Evolutionary conservation across 495 filamentous ascomycete species (phyloP), one percentile per base, ranked within the genome.

Genomic region (Aspergillus bridgeri): DNA sequence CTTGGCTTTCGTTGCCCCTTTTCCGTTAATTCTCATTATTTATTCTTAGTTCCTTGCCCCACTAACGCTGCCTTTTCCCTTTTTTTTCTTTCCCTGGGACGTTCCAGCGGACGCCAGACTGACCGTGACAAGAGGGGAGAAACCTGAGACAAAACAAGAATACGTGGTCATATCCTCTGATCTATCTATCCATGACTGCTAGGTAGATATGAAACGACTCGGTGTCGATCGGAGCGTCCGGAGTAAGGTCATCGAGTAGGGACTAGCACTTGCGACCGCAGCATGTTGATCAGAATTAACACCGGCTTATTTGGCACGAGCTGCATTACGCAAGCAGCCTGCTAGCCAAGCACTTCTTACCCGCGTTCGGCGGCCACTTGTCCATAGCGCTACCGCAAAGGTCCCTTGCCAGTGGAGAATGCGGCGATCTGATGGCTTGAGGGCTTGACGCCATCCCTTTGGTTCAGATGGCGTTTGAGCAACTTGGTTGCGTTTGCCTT

Each of bases 331-430:
- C 74, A 76, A 76, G 74, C 74, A 71, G 65, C 53, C 60, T 66
- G 55, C 61, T 58, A 60, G 68, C 62, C 61, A 64, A 61, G 73
- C 58, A 62, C 71, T 70, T 60, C 61, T 56, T 52, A 69, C 72
- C 70, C 69, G 70, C 69, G 65, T 65, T 70, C 71, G 66, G 68
- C 62, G 60, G 62, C 66, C 69, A 68, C 62, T 68, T 71, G 70
- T 68, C 66, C 68, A 71, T 66, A 65, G 66, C 64, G 64, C 52
- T 51, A 53, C 63, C 53, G 62, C 61, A 53, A 61, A 59, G 69
- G 72, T 74, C 74, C 74, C 71, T 75, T 73, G 68, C 67, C 49
- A 66, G 74, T 77, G 74, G 72, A 65, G 72, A 72, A 73, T 71
- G 71, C 68, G 69, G 64, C 74, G 72, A 77, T 77, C 74, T 64